Evolutionary conservation across 106 monocot genomes (phyloP).

Genomic region (Platanthera guangdongensis): DNA sequence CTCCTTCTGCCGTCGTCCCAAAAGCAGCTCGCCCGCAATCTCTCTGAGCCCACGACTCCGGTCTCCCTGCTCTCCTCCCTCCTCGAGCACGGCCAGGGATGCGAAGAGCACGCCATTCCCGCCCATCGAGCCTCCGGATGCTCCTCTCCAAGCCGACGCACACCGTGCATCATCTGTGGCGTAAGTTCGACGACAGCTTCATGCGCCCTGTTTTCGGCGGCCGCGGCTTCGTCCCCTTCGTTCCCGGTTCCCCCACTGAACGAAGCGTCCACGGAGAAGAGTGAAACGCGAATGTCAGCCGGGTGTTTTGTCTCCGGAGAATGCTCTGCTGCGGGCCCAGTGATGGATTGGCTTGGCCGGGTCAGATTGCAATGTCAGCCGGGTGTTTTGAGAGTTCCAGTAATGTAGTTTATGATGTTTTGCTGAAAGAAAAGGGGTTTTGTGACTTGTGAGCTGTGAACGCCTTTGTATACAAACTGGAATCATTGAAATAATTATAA

Average conservation of each 20-base stretch:
- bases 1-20: slow-evolving; percentile 33
- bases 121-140: slow-evolving; percentile 71
- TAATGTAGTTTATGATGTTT: not conserved
- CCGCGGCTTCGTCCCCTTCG: slow-evolving; percentile 68
- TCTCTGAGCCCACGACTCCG: slow-evolving; percentile 53
- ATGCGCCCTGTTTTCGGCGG: slow-evolving; percentile 93
- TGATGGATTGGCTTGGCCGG: too few species aligned
- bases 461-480: not conserved
- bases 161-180: slow-evolving; percentile 82
- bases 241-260: slow-evolving; percentile 84
- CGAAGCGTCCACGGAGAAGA: slow-evolving; percentile 25
- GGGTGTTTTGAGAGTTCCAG: not conserved
- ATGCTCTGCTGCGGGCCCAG: not conserved
- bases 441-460: not conserved
- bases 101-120: slow-evolving; percentile 6
- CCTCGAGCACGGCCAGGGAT: slow-evolving; percentile 2
- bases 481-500: not conserved
- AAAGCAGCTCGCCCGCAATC: slow-evolving; percentile 7
- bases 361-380: too few species aligned
- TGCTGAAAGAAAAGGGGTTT: not conserved
- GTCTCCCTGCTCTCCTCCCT: slow-evolving; percentile 33
- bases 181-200: slow-evolving; percentile 72
- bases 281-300: not conserved
- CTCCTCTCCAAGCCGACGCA: slow-evolving; percentile 60
- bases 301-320: not conserved